Evolutionary conservation across 192 early-diverging fungal genomes (phyloP).

Genomic region (Linnemannia schmuckeri): DNA sequence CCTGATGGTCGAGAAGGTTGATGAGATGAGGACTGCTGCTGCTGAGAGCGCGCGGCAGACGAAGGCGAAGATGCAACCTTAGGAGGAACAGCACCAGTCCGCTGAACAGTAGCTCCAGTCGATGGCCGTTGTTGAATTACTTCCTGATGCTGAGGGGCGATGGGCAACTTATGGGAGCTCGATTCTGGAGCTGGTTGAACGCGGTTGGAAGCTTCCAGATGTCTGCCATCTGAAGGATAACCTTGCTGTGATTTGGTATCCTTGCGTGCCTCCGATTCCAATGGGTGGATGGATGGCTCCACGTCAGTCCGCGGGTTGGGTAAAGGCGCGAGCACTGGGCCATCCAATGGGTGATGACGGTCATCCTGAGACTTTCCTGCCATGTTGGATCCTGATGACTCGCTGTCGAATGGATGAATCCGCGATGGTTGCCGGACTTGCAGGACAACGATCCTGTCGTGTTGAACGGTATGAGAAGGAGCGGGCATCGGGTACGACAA

Average conservation of each 20-base stretch:
- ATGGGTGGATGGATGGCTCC: conserved; percentile 37
- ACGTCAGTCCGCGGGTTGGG: not conserved
- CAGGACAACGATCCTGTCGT: not conserved
- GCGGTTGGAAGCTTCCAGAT: not conserved
- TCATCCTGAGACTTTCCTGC: not conserved
- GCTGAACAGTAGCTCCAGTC: not conserved
- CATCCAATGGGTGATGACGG: not conserved
- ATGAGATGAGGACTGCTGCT: not conserved
- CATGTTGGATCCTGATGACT: not conserved
- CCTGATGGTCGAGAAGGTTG: conserved; percentile 8
- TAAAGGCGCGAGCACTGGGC: not conserved
- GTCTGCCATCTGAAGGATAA: not conserved
- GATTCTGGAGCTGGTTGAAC: not conserved
- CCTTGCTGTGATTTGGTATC: not conserved
- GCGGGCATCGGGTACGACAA: not conserved
- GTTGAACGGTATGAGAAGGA: conserved; percentile 5
- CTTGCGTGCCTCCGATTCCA: conserved; percentile 13
- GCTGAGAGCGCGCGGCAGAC: not conserved
- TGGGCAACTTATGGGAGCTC: not conserved
- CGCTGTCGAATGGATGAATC: conserved; percentile 41
- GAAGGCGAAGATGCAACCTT: not conserved
- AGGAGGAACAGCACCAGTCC: not conserved
- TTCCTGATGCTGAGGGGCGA: not conserved
- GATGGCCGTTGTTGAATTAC: not conserved
- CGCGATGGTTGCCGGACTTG: conserved; percentile 8